Evolutionary conservation across 73 alveolate species (phyloP).

Genomic region (Effrenium voratum): DNA sequence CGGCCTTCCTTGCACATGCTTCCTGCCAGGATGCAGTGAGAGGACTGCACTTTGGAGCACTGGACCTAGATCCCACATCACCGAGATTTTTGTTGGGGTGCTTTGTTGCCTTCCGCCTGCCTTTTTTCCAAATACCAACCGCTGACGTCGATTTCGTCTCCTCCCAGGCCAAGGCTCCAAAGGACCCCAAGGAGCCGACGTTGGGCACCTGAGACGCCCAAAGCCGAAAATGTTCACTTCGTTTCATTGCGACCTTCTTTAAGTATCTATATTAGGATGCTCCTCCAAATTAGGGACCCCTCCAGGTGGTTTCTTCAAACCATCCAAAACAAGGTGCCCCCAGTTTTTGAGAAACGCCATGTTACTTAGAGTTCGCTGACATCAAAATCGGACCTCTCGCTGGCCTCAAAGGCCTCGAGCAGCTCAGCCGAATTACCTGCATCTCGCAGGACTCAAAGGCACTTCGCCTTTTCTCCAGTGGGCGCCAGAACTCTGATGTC

Average conservation of each 20-base stretch:
- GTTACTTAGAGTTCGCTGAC: no score
- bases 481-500: no score
- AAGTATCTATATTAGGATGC: no score
- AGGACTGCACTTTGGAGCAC: no score
- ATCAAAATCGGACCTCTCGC: no score
- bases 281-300: background rate
- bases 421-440: constrained; percentile 72
- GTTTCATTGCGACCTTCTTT: no score
- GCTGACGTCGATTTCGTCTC: background rate
- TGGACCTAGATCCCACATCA: no score
- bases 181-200: constrained; percentile 74
- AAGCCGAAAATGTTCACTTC: background rate
- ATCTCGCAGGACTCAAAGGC: background rate
- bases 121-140: background rate
- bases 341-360: background rate
- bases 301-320: background rate
- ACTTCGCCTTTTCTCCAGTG: no score
- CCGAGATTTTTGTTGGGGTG: background rate
- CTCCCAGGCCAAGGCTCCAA: constrained; percentile 91
- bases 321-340: background rate
- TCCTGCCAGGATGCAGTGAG: constrained; percentile 23
- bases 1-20: constrained; percentile 92
- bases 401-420: constrained; percentile 82
- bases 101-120: background rate
- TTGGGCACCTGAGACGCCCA: constrained; percentile 35